A percentile compares a stretch with the other conserved stretches of the same genome.
Conservation (phyloP, 495 filamentous ascomycete genomes). For the Tuber indicum region DNA sequence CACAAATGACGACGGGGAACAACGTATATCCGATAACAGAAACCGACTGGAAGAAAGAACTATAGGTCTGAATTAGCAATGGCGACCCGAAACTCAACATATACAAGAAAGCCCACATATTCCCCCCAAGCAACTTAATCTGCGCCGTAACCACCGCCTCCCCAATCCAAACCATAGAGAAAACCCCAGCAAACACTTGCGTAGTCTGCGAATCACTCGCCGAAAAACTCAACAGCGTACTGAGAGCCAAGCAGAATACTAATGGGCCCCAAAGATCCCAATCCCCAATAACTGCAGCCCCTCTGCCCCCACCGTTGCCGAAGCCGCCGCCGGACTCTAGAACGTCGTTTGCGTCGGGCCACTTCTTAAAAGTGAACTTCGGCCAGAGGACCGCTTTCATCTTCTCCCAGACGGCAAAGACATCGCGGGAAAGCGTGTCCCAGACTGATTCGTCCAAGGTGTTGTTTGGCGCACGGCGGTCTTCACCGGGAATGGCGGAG, state of each 20-base stretch:
- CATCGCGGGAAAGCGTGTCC: conserved; percentile 85
- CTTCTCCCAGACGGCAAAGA: conserved; percentile 92
- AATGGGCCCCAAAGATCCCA: conserved; percentile 98
- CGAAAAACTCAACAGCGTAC: conserved; percentile 72
- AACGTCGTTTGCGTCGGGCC: conserved; percentile 57
- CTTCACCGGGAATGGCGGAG: conserved; percentile 82
- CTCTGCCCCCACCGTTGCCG: conserved; percentile 59
- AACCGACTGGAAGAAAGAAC: conserved; percentile 93
- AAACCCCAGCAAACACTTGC: conserved; percentile 88
- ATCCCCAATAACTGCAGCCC: conserved; percentile 74
- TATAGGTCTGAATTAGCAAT: conserved; percentile 42
- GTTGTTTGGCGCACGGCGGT: conserved; percentile 83
- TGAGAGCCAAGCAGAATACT: conserved; percentile 82
- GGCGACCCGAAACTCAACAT: conserved; percentile 7
- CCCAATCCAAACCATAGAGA: conserved; percentile 92
- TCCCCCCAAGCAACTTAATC: conserved; percentile 93
- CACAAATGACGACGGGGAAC: conserved; percentile 93
- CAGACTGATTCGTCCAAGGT: conserved; percentile 97
- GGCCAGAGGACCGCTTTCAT: conserved; percentile 97
- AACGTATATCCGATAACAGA: conserved; percentile 98
- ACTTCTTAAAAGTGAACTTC: conserved; percentile 66
- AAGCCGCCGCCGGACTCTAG: conserved; percentile 55
- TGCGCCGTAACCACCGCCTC: conserved; percentile 97
- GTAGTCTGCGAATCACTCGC: conserved; percentile 70
- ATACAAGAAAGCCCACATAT: conserved; percentile 64